phyloP scores from a whole-genome alignment of 768 basidiomycete species.

The Tricholoma sp. region DNA sequence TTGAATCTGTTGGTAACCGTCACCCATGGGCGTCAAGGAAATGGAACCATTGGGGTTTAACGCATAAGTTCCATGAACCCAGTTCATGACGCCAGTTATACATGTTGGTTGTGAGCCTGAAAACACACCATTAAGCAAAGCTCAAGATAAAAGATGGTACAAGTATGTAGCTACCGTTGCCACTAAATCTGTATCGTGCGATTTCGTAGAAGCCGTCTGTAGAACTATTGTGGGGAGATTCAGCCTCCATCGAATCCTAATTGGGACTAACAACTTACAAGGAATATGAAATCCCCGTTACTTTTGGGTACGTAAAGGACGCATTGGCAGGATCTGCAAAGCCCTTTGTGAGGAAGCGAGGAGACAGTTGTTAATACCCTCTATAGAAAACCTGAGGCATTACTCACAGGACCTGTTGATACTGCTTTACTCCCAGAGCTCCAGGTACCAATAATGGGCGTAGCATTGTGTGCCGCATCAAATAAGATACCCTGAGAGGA shows the following conservation, averaged over 20 bases:
- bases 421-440: constrained; percentile 73
- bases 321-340: constrained; percentile 83
- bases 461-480: constrained; percentile 56
- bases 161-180: constrained; percentile 60
- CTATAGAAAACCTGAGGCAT: not conserved
- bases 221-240: constrained; percentile 39
- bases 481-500: constrained; percentile 36
- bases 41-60: constrained; percentile 78
- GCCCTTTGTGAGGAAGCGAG: constrained; percentile 38
- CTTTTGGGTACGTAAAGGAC: constrained; percentile 79
- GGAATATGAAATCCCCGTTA: constrained; percentile 83
- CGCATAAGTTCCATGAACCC: constrained; percentile 81
- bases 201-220: constrained; percentile 79
- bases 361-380: constrained; percentile 5
- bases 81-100: constrained; percentile 83
- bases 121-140: not conserved
- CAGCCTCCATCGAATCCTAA: constrained; percentile 5
- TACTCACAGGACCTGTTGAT: constrained; percentile 72
- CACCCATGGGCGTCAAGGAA: constrained; percentile 63
- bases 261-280: constrained; percentile 59
- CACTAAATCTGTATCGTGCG: constrained; percentile 82
- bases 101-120: constrained; percentile 80
- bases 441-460: constrained; percentile 80
- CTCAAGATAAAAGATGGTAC: constrained; percentile 12
- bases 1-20: constrained; percentile 94